Percentiles rank a stretch among this genome's conserved stretches.
Conservation (phyloP, 2,329 filamentous ascomycete species). For the Cytospora schulzeri region DNA sequence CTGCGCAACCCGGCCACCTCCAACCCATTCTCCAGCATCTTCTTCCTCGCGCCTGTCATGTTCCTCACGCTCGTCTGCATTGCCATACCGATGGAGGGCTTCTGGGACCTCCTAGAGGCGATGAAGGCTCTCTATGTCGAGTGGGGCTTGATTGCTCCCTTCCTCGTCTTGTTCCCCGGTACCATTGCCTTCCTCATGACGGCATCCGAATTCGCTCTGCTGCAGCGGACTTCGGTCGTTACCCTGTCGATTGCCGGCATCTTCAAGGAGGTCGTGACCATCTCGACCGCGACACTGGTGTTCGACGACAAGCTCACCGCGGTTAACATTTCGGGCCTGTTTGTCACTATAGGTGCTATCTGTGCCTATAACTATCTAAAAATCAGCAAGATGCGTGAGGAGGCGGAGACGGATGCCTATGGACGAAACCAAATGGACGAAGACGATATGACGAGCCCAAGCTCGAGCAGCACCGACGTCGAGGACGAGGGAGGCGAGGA, state of each 20-base stretch:
- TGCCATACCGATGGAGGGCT: conserved; percentile 83
- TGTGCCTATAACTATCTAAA: conserved; percentile 93
- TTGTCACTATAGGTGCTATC: conserved; percentile 89
- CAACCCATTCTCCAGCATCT: conserved; percentile 96
- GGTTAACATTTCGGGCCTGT: conserved; percentile 82
- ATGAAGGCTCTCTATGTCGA: conserved; percentile 63
- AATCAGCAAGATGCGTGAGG: conserved; percentile 81
- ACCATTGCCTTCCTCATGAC: conserved; percentile 96
- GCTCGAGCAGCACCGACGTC: conserved; percentile 43
- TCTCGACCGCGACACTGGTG: conserved; percentile 81
- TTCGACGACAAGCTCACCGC: conserved; percentile 87
- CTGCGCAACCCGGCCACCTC: conserved; percentile 91
- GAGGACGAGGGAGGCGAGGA: conserved; percentile 49
- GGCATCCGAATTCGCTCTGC: conserved; percentile 88
- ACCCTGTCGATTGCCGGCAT: conserved; percentile 96
- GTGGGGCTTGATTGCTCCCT: conserved; percentile 70
- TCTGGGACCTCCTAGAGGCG: conserved; percentile 66
- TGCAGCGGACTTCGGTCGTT: conserved; percentile 93
- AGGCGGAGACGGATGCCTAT: conserved; percentile 62
- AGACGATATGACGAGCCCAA: conserved; percentile 36
- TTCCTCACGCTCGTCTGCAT: conserved; percentile 80
- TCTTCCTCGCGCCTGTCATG: conserved; percentile 97
- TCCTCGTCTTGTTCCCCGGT: conserved; percentile 86
- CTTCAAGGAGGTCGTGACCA: conserved; percentile 98
- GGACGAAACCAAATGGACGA: conserved; percentile 41